Evolutionary conservation across 2,329 filamentous ascomycete species (phyloP), one percentile per base, ranked within the genome.

Genomic region (Pyricularia sp.): DNA sequence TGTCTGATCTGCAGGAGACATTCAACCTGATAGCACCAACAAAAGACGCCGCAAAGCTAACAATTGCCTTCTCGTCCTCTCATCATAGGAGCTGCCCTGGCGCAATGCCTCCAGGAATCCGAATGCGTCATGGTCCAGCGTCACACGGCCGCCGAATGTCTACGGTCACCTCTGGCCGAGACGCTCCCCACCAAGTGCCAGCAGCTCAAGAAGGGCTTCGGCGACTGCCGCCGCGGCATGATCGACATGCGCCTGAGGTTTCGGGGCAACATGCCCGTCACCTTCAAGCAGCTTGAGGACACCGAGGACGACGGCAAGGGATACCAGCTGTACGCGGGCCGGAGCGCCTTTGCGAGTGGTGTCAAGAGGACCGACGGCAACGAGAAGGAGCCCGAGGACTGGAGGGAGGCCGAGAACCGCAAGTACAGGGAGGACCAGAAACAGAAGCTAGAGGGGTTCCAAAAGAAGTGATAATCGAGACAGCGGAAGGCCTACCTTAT

Each of bases 171-270:
- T 3, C 88, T 97, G 71, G 84, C 88, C 78, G 90, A 95, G 72
- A 90, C 89, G 7, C 88, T 99, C 17, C 94, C 95, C 25, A 90
- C 87, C 28, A 90, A 91, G 80, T 99, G 95, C 81, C 93, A 94
- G 78, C 94, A 97, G 80, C 86, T 99, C 70, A 93, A 94, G 78
- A 94, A 93, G 78, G 93, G 93, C 64, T 95, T 96, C 75, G 92
- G 92, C 78, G 92, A 97, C 78, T 99, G 95, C 86, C 96, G 97
- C 77, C 91, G 94, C 72, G 95, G 95, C 72, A 88, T 97, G 88
- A 91, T 98, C 74, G 95, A 99, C 79, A 99, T 99, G 95, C 92
- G 95, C 78, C 98, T 98, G 83, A 91, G 95, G 42, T 98, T 99
- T 81, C 88, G 95, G 69, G 95, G 95, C 70, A 98, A 98, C 82